These are phyloP conservation scores for Penicillium samsonianum DNA, from an alignment of 495 filamentous ascomycete species.

Conservation along the genomic window DNA sequence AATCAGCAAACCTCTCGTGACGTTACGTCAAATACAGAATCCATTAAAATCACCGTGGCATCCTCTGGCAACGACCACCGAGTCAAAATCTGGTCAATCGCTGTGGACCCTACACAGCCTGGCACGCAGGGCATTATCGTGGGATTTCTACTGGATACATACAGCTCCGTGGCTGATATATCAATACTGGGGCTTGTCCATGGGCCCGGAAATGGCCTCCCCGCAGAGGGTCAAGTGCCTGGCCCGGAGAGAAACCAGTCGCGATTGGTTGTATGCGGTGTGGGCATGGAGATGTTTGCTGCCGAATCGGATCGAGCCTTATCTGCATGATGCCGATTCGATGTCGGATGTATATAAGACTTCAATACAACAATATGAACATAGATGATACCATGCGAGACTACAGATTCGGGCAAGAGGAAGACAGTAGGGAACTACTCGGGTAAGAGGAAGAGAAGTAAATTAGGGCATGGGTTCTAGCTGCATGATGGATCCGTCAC, in stretches of 20 bases:
- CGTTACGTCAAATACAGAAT: constrained; percentile 5
- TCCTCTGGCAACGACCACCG: constrained; percentile 80
- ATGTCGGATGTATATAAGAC: constrained; percentile 21
- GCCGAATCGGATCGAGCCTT: constrained; percentile 15
- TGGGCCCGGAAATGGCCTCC: background rate
- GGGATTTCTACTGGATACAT: constrained; percentile 47
- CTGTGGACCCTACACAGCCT: constrained; percentile 33
- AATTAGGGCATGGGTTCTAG: background rate
- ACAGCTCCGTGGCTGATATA: constrained; percentile 68
- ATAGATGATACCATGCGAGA: constrained; percentile 2
- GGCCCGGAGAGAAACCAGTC: constrained; percentile 3
- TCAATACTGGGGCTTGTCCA: constrained; percentile 46
- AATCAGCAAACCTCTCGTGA: constrained; percentile 5
- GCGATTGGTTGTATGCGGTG: constrained; percentile 52
- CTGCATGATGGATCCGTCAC: background rate
- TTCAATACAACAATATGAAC: background rate
- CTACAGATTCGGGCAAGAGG: background rate
- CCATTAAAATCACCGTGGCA: constrained; percentile 42
- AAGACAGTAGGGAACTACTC: background rate
- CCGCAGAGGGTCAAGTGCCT: constrained; percentile 1
- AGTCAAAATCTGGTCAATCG: constrained; percentile 69
- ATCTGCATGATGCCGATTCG: constrained; percentile 17
- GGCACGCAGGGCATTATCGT: constrained; percentile 45
- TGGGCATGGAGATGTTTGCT: constrained; percentile 55
- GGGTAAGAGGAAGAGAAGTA: background rate